These are phyloP conservation scores for Aureobasidium lini DNA, from an alignment of 2,329 filamentous ascomycete species.

Conservation along the genomic window DNA sequence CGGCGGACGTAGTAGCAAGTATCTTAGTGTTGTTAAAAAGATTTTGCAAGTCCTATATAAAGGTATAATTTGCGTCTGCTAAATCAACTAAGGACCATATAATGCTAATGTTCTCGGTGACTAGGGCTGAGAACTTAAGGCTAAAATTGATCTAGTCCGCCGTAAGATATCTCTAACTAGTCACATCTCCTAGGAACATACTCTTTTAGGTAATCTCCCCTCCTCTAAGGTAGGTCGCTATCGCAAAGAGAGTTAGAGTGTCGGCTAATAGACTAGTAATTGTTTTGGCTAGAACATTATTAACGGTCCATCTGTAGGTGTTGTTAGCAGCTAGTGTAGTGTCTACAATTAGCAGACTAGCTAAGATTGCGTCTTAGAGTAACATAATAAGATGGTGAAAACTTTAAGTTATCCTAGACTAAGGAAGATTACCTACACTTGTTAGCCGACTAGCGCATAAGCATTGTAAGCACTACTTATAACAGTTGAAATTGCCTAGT, in stretches of 20 bases:
- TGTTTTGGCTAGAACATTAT: background rate
- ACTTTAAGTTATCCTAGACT: no score
- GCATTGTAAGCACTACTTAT: no score
- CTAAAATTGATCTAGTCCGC: background rate
- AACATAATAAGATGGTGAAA: no score
- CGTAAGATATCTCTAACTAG: background rate
- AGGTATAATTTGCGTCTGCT: background rate
- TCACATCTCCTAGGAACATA: background rate
- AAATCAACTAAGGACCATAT: background rate
- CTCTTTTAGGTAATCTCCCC: background rate
- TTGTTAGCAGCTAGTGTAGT: background rate
- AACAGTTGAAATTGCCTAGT: no score
- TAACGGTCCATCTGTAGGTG: background rate
- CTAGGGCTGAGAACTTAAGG: background rate
- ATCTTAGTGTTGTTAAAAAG: background rate
- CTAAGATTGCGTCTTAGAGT: no score
- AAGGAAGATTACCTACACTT: no score
- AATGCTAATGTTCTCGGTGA: background rate
- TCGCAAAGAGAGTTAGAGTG: background rate
- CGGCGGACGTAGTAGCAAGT: background rate
- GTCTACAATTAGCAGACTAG: background rate
- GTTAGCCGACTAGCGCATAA: no score
- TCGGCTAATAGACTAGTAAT: background rate
- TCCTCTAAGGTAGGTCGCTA: background rate
- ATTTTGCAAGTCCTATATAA: background rate